A percentile compares a stretch with the other conserved stretches of the same genome.
Evolutionary conservation across 1,139 yeast species (phyloP).

Genomic region (Candida neerlandica): DNA sequence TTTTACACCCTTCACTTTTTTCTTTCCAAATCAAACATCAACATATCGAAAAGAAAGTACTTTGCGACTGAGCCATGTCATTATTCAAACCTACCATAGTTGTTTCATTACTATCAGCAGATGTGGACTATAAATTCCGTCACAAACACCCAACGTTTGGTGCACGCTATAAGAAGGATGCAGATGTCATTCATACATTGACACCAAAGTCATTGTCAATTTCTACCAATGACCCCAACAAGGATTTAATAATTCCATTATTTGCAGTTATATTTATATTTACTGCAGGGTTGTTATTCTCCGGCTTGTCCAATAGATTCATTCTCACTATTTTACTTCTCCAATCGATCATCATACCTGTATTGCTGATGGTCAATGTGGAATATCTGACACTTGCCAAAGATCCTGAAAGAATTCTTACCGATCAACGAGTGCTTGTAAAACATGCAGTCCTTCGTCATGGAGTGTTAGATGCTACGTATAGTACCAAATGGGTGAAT

Average conservation of each 20-base stretch:
- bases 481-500: constrained; percentile 1
- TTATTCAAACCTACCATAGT: not conserved
- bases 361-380: not conserved
- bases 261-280: not conserved
- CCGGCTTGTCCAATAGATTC: not conserved
- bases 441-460: not conserved
- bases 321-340: not conserved
- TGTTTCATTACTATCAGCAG: not conserved
- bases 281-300: not conserved
- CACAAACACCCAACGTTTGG: not conserved
- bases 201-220: not conserved
- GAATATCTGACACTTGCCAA: not conserved
- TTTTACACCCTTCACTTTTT: not conserved
- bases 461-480: not conserved
- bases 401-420: not conserved
- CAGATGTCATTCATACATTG: not conserved
- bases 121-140: not conserved
- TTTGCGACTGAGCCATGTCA: not conserved
- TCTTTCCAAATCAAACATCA: no score
- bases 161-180: not conserved
- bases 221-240: not conserved
- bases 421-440: not conserved
- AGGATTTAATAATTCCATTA: no score
- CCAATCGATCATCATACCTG: not conserved
- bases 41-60: no score